Evolutionary conservation across 169 alveolate species (phyloP).

Genomic region (Blepharisma undulans): DNA sequence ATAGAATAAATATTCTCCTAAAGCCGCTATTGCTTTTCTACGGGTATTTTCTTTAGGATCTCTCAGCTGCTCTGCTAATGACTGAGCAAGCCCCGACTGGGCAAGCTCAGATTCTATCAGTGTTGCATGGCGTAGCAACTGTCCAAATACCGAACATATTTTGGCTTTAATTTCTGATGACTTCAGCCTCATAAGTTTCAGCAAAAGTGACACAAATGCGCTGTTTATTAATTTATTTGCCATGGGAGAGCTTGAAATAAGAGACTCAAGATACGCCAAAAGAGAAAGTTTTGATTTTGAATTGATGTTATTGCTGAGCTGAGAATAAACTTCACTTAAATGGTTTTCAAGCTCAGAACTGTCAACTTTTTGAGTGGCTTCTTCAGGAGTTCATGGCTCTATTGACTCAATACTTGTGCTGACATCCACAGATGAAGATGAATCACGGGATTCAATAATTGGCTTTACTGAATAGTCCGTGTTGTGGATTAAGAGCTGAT

Average conservation of each 20-base stretch:
- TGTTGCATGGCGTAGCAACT: constrained; percentile 83
- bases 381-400: constrained; percentile 73
- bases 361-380: constrained; percentile 57
- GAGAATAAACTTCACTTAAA: constrained; percentile 72
- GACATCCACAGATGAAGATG: constrained; percentile 50
- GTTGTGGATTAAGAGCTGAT: constrained; percentile 55
- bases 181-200: constrained; percentile 67
- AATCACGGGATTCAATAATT: constrained; percentile 83
- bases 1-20: constrained; percentile 90
- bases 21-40: constrained; percentile 86
- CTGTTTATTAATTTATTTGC: constrained; percentile 83
- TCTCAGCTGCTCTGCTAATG: constrained; percentile 66
- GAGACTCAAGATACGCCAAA: constrained; percentile 79
- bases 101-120: constrained; percentile 83
- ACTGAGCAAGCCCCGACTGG: constrained; percentile 68
- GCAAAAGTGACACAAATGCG: constrained; percentile 73
- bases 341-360: constrained; percentile 75
- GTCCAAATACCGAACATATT: constrained; percentile 81
- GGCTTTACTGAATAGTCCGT: constrained; percentile 86
- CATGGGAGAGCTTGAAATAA: constrained; percentile 71
- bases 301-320: constrained; percentile 51
- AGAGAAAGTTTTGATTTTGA: constrained; percentile 71
- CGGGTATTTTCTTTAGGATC: constrained; percentile 77
- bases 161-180: constrained; percentile 61
- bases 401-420: constrained; percentile 58